Evolutionary conservation across 768 basidiomycete genomes (phyloP), one percentile per base, ranked within the genome.

Genomic region (Suillus fuscotomentosus): DNA sequence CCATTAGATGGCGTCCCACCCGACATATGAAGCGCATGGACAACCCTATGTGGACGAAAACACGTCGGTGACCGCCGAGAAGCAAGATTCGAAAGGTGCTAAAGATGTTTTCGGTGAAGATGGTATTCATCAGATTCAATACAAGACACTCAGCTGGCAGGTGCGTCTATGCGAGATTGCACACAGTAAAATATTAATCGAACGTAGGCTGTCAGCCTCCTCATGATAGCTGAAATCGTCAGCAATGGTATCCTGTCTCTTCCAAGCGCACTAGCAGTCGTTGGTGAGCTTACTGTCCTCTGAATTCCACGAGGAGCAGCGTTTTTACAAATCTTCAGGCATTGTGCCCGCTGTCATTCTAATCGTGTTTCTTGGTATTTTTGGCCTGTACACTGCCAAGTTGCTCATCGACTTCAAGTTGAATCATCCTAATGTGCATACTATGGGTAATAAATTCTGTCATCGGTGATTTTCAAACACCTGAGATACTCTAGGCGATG

Each of bases 141-240:
- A 85, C 76, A 83, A 83, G 71, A 85, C 83, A 0, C 73, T 85
- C 10, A 81, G 78, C 60, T 84, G 83, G 83, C 83, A 81, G 79
- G 82, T 81, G 31, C 4, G 63, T 66, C 38, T 50, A 42, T 47
- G 45, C 55, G 39, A 13, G 57, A 42, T 31, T 31, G 27, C 6
- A 42, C 41, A 17, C 41, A 20, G 17, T 59, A 7, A 42, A 39
- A 60, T 63, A 3, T 41, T 53, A 20, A 24, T 43, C 47, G 15
- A 31, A 31, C 14, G n/a, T 61, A 84, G 82, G 82, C 84, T 64
- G 81, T 84, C 9, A 72, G 76, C 34, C 66, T 84, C 60, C 71
- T 86, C n/a, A 86, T 86, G 84, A 84, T 84, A 60, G 83, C 84
- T 50, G 84, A 85, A 69, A 84, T 85, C 31, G 83, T 86, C 41